phyloP scores from a whole-genome alignment of 2,329 filamentous ascomycete genomes.

The Waltergamsia citrina region DNA sequence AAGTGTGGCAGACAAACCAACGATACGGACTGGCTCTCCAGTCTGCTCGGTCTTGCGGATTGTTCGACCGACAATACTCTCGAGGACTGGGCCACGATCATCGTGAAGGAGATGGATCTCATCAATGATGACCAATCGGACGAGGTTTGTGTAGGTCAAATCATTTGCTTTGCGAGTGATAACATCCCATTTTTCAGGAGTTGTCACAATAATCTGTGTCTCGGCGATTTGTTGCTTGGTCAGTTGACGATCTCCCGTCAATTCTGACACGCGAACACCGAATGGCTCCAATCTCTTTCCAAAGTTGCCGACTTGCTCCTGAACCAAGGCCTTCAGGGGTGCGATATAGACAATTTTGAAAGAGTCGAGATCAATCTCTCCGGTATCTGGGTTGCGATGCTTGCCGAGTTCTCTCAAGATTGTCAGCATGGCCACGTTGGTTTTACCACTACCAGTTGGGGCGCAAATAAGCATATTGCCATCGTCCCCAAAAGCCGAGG shows the following conservation, averaged over 20 bases:
- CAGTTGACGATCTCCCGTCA: constrained; percentile 94
- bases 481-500: constrained; percentile 83
- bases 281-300: constrained; percentile 84
- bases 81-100: constrained; percentile 89
- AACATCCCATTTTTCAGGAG: constrained; percentile 98
- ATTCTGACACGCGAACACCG: constrained; percentile 85
- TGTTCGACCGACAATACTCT: constrained; percentile 92
- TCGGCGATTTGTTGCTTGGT: constrained; percentile 98
- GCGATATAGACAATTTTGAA: constrained; percentile 99
- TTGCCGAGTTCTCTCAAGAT: constrained; percentile 96
- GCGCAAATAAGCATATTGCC: constrained; percentile 98
- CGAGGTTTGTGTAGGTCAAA: constrained; percentile 93
- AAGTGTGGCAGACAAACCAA: constrained; percentile 88
- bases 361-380: constrained; percentile 89
- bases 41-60: constrained; percentile 92
- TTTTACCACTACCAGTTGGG: constrained; percentile 95
- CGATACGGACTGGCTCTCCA: constrained; percentile 81
- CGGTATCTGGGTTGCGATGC: constrained; percentile 77
- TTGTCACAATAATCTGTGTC: constrained; percentile 96
- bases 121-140: constrained; percentile 91
- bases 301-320: constrained; percentile 97
- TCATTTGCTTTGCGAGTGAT: constrained; percentile 97
- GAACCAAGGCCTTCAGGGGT: constrained; percentile 87
- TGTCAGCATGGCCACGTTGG: constrained; percentile 94
- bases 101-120: constrained; percentile 98